A percentile compares a stretch with the other conserved stretches of the same genome.
These are phyloP conservation scores for Aquilaria sinensis DNA, from an alignment of 345 rosid species.

Conservation along the genomic window DNA sequence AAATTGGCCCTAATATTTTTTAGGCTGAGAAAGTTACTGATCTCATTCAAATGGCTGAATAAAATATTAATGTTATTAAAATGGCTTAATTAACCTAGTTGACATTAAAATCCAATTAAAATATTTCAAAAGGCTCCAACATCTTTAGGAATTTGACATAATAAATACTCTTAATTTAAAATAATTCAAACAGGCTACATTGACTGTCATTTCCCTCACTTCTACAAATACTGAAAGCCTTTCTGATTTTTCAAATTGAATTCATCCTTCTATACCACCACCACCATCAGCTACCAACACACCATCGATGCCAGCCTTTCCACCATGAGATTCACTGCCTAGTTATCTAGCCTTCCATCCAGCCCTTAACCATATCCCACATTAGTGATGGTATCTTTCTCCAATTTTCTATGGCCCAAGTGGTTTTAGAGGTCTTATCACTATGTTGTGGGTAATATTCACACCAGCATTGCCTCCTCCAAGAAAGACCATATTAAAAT, in stretches of 20 bases:
- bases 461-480: slow-evolving; percentile 43
- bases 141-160: no score
- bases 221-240: slow-evolving; percentile 20
- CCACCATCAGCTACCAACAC: slow-evolving; percentile 23
- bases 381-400: background rate
- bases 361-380: slow-evolving; percentile 23
- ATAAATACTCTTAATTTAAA: no score
- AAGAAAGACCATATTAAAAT: slow-evolving; percentile 17
- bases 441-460: slow-evolving; percentile 23
- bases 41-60: no score
- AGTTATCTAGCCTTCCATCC: slow-evolving; percentile 21
- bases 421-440: slow-evolving; percentile 29
- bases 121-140: no score
- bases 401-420: slow-evolving; percentile 20
- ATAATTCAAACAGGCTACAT: no score
- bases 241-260: slow-evolving; percentile 11
- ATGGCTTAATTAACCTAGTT: no score
- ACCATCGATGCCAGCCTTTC: slow-evolving; percentile 26
- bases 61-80: no score
- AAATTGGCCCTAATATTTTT: no score
- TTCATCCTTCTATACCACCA: slow-evolving; percentile 24
- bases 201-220: slow-evolving; percentile 29
- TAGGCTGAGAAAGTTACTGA: no score
- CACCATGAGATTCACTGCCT: slow-evolving; percentile 18
- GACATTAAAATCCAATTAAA: no score